These are phyloP conservation scores for Solanum virginianum DNA, from an alignment of 257 asterid genomes.

Conservation along the genomic window DNA sequence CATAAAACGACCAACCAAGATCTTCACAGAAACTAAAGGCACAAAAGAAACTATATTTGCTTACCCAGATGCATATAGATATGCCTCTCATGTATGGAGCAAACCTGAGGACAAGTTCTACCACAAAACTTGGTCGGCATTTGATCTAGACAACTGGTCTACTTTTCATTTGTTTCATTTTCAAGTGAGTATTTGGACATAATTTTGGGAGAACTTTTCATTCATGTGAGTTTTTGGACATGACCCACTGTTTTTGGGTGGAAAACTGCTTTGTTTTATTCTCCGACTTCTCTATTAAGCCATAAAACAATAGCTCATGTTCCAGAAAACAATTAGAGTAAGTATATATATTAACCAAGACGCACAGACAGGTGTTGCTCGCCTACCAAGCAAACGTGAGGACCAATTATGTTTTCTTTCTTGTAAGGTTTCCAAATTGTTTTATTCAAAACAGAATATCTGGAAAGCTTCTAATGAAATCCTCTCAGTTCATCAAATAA, in stretches of 20 bases:
- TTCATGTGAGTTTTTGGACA: neutral
- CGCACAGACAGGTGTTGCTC: neutral
- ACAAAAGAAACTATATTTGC: neutral
- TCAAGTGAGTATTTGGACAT: neutral
- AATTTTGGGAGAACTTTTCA: neutral
- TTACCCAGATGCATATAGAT: neutral
- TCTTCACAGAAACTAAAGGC: neutral
- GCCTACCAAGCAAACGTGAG: neutral
- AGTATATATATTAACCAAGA: neutral
- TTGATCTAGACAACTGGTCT: neutral
- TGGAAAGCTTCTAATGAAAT: neutral
- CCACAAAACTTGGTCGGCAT: neutral
- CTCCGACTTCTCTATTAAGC: neutral
- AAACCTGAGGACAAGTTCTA: neutral
- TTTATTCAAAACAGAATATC: neutral
- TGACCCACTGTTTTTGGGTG: neutral
- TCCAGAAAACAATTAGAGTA: neutral
- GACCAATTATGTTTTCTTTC: neutral
- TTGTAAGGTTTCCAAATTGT: neutral
- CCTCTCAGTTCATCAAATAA: neutral
- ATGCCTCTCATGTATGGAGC: neutral
- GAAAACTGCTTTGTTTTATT: neutral
- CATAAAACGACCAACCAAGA: neutral
- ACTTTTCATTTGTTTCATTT: neutral
- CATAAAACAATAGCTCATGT: neutral